Conservation (phyloP, 352 stramenopile species). For the Phytopythium oedochilum region DNA sequence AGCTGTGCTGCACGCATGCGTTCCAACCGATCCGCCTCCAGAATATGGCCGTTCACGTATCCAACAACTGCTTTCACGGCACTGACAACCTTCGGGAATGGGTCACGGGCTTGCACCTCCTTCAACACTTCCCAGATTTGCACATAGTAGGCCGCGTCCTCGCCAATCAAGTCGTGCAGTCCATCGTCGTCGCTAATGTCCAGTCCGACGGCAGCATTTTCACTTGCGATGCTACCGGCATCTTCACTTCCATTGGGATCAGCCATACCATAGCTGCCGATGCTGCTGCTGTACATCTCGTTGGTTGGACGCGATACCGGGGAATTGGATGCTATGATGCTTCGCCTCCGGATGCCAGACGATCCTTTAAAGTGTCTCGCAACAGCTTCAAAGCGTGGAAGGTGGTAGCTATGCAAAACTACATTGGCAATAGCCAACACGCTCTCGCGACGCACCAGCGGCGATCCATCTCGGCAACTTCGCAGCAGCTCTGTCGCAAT, state of each 20-base stretch:
- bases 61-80: constrained; percentile 64
- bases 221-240: background rate
- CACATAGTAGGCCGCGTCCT: constrained; percentile 79
- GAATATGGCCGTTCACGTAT: constrained; percentile 51
- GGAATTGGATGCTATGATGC: background rate
- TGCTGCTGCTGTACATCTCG: constrained; percentile 1
- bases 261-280: background rate
- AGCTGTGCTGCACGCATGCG: constrained; percentile 17
- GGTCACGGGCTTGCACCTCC: constrained; percentile 82
- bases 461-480: constrained; percentile 74
- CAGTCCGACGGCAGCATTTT: constrained; percentile 2
- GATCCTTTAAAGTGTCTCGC: constrained; percentile 78
- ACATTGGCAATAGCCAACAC: constrained; percentile 82
- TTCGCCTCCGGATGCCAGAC: constrained; percentile 8
- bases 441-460: constrained; percentile 79
- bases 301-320: background rate
- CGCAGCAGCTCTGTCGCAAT: constrained; percentile 64
- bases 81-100: constrained; percentile 70
- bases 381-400: constrained; percentile 79
- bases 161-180: constrained; percentile 33
- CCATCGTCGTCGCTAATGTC: constrained; percentile 21
- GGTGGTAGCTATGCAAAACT: constrained; percentile 85
- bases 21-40: constrained; percentile 47
- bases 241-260: background rate
- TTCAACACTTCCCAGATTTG: constrained; percentile 84